phyloP scores from a whole-genome alignment of 1,284 basidiomycete species.

The Tranzscheliella williamsii region DNA sequence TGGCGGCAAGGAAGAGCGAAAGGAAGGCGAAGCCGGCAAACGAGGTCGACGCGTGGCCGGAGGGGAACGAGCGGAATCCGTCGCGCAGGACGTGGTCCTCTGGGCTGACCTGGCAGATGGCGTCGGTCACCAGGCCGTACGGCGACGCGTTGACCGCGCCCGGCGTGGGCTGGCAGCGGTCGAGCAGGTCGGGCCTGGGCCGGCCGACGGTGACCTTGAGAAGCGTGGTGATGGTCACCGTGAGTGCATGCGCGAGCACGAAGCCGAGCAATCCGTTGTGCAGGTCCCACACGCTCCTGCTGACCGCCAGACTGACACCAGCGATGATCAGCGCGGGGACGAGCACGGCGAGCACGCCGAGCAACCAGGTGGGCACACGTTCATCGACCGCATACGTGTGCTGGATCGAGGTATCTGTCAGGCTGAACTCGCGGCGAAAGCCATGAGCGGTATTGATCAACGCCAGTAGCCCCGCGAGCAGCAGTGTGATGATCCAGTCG shows the following conservation, averaged over 20 bases:
- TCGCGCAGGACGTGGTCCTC: slow-evolving; percentile 23
- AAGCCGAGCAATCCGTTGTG: slow-evolving; percentile 80
- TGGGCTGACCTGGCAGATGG: slow-evolving; percentile 72
- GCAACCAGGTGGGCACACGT: slow-evolving; percentile 73
- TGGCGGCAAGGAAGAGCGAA: slow-evolving; percentile 73
- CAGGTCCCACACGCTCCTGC: slow-evolving; percentile 83
- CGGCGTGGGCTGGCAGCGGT: slow-evolving; percentile 75
- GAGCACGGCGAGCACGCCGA: slow-evolving; percentile 38
- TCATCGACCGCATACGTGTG: slow-evolving; percentile 78
- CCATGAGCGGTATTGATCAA: slow-evolving; percentile 73
- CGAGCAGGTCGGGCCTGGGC: slow-evolving; percentile 68
- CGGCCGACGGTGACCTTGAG: slow-evolving; percentile 80
- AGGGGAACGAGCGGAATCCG: slow-evolving; percentile 91
- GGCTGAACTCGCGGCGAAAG: slow-evolving; percentile 69
- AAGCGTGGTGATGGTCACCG: slow-evolving; percentile 80
- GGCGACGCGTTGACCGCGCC: slow-evolving; percentile 68
- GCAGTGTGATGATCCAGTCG: slow-evolving; percentile 55
- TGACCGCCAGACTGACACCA: slow-evolving; percentile 71
- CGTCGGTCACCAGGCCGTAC: slow-evolving; percentile 74
- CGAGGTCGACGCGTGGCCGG: slow-evolving; percentile 87
- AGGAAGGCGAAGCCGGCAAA: slow-evolving; percentile 92
- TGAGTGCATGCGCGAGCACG: slow-evolving; percentile 73
- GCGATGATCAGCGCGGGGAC: slow-evolving; percentile 67
- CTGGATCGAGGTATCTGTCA: slow-evolving; percentile 66
- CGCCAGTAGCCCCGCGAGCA: slow-evolving; percentile 67